Evolutionary conservation across 2,329 filamentous ascomycete genomes (phyloP).

Genomic region (Mycosphaerelloides madeirae): DNA sequence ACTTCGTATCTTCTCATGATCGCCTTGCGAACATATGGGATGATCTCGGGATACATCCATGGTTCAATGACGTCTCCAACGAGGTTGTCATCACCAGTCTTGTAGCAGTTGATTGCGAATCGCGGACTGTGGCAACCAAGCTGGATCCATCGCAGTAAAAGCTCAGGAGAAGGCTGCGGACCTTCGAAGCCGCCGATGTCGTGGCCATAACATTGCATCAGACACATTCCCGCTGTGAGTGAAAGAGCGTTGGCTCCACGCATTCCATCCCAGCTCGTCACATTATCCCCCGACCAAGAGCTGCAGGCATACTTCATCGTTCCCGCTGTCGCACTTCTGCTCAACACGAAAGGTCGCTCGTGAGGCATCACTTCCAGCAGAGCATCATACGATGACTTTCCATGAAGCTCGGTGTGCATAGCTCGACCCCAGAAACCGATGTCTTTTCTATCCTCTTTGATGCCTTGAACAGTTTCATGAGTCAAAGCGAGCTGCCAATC

Average conservation of each 20-base stretch:
- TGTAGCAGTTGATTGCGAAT: slow-evolving; percentile 76
- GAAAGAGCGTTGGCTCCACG: slow-evolving; percentile 66
- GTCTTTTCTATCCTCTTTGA: slow-evolving; percentile 38
- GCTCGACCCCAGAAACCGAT: slow-evolving; percentile 66
- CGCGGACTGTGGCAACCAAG: slow-evolving; percentile 64
- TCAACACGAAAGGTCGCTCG: slow-evolving; percentile 62
- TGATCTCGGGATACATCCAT: slow-evolving; percentile 69
- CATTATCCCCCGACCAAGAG: slow-evolving; percentile 71
- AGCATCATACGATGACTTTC: slow-evolving; percentile 65
- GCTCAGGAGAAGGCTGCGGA: slow-evolving; percentile 64
- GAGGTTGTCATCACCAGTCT: slow-evolving; percentile 62
- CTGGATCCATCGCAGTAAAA: slow-evolving; percentile 69
- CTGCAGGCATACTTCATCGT: slow-evolving; percentile 67
- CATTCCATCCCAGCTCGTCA: slow-evolving; percentile 70
- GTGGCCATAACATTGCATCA: slow-evolving; percentile 62
- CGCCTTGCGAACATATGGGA: slow-evolving; percentile 56
- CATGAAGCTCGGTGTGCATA: slow-evolving; percentile 66
- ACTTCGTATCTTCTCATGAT: slow-evolving; percentile 69
- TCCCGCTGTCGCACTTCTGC: slow-evolving; percentile 64
- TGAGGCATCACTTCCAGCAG: slow-evolving; percentile 55
- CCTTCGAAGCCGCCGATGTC: slow-evolving; percentile 74
- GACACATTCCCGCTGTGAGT: slow-evolving; percentile 62
- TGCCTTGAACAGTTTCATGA: slow-evolving; percentile 33
- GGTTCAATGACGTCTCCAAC: slow-evolving; percentile 71
- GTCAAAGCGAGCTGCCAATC: slow-evolving; percentile 60